Percentiles rank a stretch among this genome's conserved stretches.
Conservation (phyloP, 139 green algal species). For the Trebouxia sp. region DNA sequence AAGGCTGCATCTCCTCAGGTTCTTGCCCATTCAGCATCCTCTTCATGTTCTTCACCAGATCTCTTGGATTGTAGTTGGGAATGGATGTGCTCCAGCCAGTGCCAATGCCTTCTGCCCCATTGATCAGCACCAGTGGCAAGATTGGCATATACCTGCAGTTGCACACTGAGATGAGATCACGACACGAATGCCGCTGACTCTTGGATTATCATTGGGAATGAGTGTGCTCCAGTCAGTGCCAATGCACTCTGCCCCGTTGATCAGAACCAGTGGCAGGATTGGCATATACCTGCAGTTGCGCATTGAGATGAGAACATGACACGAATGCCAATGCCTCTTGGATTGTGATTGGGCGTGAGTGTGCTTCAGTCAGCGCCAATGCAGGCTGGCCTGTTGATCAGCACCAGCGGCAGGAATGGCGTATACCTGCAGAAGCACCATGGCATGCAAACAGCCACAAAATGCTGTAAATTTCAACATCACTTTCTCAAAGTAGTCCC, state of each 20-base stretch:
- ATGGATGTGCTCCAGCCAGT: constrained; percentile 98
- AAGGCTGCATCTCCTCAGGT: constrained; percentile 83
- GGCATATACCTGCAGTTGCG: constrained; percentile 86
- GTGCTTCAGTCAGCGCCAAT: constrained; percentile 99
- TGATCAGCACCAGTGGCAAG: constrained; percentile 90
- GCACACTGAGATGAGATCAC: too few species aligned
- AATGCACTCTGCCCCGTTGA: constrained; percentile 98
- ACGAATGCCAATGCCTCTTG: too few species aligned
- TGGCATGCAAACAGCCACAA: too few species aligned
- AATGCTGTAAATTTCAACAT: too few species aligned
- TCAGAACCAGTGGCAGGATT: constrained; percentile 85
- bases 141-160: constrained; percentile 87
- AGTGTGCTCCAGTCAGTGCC: constrained; percentile 97
- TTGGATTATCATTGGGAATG: constrained; percentile 97
- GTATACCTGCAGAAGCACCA: constrained; percentile 88
- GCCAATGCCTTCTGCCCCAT: constrained; percentile 98
- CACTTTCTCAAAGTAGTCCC: too few species aligned
- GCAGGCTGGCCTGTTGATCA: constrained; percentile 97
- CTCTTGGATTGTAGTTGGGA: constrained; percentile 96
- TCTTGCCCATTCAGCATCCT: constrained; percentile 79
- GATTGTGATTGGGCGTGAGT: constrained; percentile 97
- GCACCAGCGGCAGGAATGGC: constrained; percentile 85
- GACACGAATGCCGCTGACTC: too few species aligned
- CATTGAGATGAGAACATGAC: too few species aligned
- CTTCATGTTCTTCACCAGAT: constrained; percentile 91